Conservation (phyloP, 768 basidiomycete genomes). For the Erythrobasidium yunnanense region DNA sequence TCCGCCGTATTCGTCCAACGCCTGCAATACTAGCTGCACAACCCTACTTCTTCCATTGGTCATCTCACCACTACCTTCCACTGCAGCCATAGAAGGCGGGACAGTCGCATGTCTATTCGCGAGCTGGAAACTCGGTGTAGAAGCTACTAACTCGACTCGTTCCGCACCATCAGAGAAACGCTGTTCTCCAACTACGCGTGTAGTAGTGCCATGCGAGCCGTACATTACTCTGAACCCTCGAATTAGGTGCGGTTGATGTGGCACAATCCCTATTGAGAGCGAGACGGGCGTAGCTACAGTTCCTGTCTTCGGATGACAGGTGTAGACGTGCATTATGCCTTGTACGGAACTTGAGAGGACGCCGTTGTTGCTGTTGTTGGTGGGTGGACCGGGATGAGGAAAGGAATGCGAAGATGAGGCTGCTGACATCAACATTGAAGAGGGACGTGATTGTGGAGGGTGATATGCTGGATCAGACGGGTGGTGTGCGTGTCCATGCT, state of each 20-base stretch:
- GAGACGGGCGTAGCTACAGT: neutral
- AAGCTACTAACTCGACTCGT: slow-evolving; percentile 25
- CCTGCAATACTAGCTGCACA: slow-evolving; percentile 17
- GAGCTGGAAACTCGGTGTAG: slow-evolving; percentile 12
- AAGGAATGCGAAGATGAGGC: too few species aligned
- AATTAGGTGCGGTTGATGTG: slow-evolving; percentile 7
- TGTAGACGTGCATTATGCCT: slow-evolving; percentile 3
- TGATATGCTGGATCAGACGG: too few species aligned
- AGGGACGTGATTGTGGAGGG: too few species aligned
- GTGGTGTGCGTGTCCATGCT: too few species aligned
- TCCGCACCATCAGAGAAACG: slow-evolving; percentile 9
- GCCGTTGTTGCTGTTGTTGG: neutral
- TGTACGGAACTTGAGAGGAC: neutral
- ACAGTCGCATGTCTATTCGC: neutral
- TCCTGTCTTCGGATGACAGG: slow-evolving; percentile 1
- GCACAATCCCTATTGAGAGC: slow-evolving; percentile 15
- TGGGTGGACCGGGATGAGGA: too few species aligned
- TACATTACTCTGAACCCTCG: slow-evolving; percentile 26
- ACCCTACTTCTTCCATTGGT: too few species aligned
- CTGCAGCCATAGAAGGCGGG: neutral
- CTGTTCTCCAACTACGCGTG: slow-evolving; percentile 18
- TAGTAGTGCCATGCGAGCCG: slow-evolving; percentile 20
- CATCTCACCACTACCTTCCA: too few species aligned
- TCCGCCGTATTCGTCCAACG: slow-evolving; percentile 5
- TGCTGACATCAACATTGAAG: too few species aligned